These are phyloP conservation scores for Scedosporium apiospermum DNA, from an alignment of 2,329 filamentous ascomycete genomes.

Conservation along the genomic window DNA sequence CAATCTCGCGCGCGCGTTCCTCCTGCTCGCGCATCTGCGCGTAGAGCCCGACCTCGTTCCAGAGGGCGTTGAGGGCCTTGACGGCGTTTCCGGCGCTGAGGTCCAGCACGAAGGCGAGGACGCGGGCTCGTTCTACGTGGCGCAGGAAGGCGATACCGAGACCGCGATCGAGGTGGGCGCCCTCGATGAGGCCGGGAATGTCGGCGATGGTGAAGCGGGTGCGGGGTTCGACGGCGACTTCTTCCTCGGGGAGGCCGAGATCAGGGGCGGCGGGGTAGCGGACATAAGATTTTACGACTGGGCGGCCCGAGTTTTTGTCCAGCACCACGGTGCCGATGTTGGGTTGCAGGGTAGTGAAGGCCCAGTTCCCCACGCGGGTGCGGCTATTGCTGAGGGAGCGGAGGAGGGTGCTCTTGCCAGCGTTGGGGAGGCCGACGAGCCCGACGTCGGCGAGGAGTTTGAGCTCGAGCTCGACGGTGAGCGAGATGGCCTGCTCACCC, in stretches of 20 bases:
- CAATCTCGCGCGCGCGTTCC: constrained; percentile 55
- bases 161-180: constrained; percentile 84
- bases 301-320: constrained; percentile 74
- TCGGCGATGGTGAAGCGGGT: constrained; percentile 89
- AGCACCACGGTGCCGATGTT: constrained; percentile 95
- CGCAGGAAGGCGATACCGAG: constrained; percentile 86
- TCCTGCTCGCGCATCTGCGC: constrained; percentile 67
- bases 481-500: constrained; percentile 67
- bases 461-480: constrained; percentile 80
- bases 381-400: constrained; percentile 81
- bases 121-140: constrained; percentile 86
- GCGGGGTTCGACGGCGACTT: constrained; percentile 43
- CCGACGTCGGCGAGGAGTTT: constrained; percentile 94
- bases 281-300: constrained; percentile 32
- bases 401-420: constrained; percentile 88
- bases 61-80: constrained; percentile 66
- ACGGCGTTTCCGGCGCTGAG: constrained; percentile 73
- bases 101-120: constrained; percentile 90
- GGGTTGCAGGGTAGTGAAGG: constrained; percentile 89
- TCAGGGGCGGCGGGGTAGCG: constrained; percentile 17
- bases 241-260: constrained; percentile 29
- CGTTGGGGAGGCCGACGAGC: constrained; percentile 88
- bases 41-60: constrained; percentile 85
- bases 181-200: constrained; percentile 87
- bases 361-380: constrained; percentile 86